phyloP scores from a whole-genome alignment of 257 asterid species.

The Nicotiana tomentosiformis region DNA sequence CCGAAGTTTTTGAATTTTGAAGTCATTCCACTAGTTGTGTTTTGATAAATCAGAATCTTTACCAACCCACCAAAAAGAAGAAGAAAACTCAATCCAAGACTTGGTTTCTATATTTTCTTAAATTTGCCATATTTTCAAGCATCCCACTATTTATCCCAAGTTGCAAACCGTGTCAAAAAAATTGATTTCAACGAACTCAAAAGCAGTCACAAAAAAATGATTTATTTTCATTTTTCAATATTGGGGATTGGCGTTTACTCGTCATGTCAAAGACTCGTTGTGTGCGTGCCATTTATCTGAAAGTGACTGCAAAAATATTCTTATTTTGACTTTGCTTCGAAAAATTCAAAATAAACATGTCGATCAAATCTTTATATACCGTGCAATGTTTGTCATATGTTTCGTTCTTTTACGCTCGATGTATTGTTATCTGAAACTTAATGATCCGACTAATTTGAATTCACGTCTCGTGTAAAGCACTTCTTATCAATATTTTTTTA shows the following conservation, averaged over 20 bases:
- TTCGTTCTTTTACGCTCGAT: neutral
- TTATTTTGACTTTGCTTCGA: neutral
- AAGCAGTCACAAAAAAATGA: neutral
- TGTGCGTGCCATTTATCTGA: neutral
- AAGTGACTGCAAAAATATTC: neutral
- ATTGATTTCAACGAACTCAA: neutral
- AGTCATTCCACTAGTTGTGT: neutral
- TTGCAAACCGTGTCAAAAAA: neutral
- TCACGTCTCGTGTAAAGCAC: no score
- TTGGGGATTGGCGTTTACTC: neutral
- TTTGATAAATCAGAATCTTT: neutral
- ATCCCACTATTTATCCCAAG: neutral
- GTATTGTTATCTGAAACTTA: no score
- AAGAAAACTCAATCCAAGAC: neutral
- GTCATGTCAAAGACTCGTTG: neutral
- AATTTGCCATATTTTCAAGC: neutral
- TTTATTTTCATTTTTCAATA: neutral
- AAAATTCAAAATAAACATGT: neutral
- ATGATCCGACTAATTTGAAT: no score
- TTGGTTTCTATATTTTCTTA: neutral
- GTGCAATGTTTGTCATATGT: neutral
- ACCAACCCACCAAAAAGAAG: slow-evolving; percentile 6
- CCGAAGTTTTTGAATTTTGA: slow-evolving; percentile 21
- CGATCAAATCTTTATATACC: neutral
- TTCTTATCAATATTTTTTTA: accelerated